Base-by-base conservation (phyloP, 2,329 filamentous ascomycete species). In the Alternaria atra region DNA sequence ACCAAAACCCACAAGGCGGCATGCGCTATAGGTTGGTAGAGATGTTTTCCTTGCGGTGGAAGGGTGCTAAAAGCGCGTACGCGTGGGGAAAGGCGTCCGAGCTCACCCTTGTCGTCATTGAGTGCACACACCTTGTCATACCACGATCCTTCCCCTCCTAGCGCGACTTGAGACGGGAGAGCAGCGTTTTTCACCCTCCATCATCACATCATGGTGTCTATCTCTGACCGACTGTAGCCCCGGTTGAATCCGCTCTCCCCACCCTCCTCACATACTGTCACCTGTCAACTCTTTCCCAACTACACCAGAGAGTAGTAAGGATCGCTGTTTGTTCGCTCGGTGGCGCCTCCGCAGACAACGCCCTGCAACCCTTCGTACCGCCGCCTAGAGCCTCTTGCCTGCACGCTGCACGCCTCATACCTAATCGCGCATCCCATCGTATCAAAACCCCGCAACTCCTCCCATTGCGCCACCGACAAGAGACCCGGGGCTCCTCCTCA, bases 1-100 rank as follows among this genome's bases (percentile, higher is more conserved):
- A 13, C 6, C 13, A 5, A 23, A 25, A 27, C 20, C 30, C 20
- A 37, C 46, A 35, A 13, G 58, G 58, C 58, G 53, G 23, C 53
- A 57, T 27, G 52, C 58, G 64, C 64, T 64, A 66, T 61, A 53
- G 56, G 52, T 59, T 7, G 13, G 34, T 32, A 27, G 47, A 61
- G 57, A 60, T 60, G 43, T 42, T 52, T 34, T 42, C 58, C 53
- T 63, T 64, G 63, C 69, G 68, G 60, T 72, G 63, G 58, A 64
- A 44, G 34, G 51, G 32, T 32, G 35, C 37, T 42, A 51, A 30
- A 39, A 30, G 37, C 37, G 37, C 37, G 17, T 23, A 40, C 23
- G 39, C 46, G 27, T 50, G 52, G 39, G 30, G 25, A 35, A 50
- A 34, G 44, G 52, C 39, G 43, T 43, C 37, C 44, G 48, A 48